phyloP scores from a whole-genome alignment of 305 asterid genomes.

The Withania somnifera region DNA sequence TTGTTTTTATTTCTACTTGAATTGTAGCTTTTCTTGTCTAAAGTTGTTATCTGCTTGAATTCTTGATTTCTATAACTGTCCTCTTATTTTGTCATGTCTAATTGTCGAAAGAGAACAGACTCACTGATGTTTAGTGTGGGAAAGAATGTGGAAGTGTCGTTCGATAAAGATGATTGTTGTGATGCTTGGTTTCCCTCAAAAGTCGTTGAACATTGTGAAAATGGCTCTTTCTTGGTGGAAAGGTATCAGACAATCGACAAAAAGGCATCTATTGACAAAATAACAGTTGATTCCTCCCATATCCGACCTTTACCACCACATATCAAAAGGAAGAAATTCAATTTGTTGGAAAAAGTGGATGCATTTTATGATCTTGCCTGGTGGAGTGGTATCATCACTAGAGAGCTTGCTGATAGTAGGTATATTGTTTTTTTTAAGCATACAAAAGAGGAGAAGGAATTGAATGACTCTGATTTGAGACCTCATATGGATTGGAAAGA shows the following conservation, averaged over 20 bases:
- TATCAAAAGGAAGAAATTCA: slow-evolving; percentile 35
- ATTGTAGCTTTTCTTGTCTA: not conserved
- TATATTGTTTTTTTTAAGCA: slow-evolving; percentile 43
- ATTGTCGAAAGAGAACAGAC: slow-evolving; percentile 38
- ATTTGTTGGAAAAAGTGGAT: slow-evolving; percentile 63
- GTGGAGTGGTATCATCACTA: slow-evolving; percentile 59
- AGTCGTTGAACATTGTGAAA: slow-evolving; percentile 23
- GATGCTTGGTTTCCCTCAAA: slow-evolving; percentile 63
- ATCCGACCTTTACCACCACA: slow-evolving; percentile 72
- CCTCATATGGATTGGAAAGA: slow-evolving; percentile 77
- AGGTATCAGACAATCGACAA: slow-evolving; percentile 9
- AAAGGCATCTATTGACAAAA: slow-evolving; percentile 11
- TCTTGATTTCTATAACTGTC: slow-evolving; percentile 11
- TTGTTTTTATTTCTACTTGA: not conserved
- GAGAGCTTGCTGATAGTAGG: slow-evolving; percentile 38
- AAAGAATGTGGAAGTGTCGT: slow-evolving; percentile 56
- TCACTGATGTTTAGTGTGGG: slow-evolving; percentile 56
- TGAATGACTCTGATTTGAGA: slow-evolving; percentile 41
- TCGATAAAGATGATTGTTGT: slow-evolving; percentile 26
- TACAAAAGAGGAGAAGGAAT: slow-evolving; percentile 26
- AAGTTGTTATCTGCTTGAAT: slow-evolving; percentile 2
- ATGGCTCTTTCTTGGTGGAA: slow-evolving; percentile 40
- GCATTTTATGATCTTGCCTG: slow-evolving; percentile 49
- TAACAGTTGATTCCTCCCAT: slow-evolving; percentile 30
- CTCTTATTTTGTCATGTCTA: slow-evolving; percentile 9